Conservation (phyloP, 1,139 yeast species). For the Kazachstania sp. region DNA sequence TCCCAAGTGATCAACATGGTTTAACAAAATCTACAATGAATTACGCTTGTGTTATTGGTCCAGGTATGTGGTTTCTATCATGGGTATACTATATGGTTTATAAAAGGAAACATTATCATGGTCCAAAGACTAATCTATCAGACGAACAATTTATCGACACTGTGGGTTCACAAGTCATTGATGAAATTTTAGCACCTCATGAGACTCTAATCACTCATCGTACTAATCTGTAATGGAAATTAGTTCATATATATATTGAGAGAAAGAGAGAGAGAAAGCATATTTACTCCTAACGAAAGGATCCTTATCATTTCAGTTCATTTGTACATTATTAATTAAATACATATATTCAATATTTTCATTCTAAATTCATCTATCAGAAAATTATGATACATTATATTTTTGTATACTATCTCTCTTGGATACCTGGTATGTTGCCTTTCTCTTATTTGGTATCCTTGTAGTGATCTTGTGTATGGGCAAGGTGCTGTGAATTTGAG, state of each 20-base stretch:
- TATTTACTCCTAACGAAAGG: no score
- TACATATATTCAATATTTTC: no score
- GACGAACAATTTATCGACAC: constrained; percentile 23
- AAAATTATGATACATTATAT: no score
- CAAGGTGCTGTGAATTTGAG: no score
- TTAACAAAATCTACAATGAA: constrained; percentile 44
- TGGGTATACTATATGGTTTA: constrained; percentile 38
- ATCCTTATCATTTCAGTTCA: no score
- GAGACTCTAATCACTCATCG: neutral
- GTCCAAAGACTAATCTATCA: constrained; percentile 36
- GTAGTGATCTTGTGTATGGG: no score
- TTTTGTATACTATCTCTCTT: no score
- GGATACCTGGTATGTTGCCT: no score
- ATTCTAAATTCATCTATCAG: no score
- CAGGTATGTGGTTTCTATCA: constrained; percentile 42
- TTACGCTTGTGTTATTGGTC: constrained; percentile 50
- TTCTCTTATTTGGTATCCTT: no score
- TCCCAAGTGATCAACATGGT: constrained; percentile 37
- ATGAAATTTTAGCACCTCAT: constrained; percentile 12
- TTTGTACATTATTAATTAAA: no score
- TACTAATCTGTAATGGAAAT: neutral
- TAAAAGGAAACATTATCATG: constrained; percentile 42
- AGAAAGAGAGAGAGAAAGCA: no score
- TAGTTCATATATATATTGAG: neutral
- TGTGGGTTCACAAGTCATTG: constrained; percentile 23